Evolutionary conservation across 163 green algal species (phyloP).

Genomic region (Scenedesmus sp.): DNA sequence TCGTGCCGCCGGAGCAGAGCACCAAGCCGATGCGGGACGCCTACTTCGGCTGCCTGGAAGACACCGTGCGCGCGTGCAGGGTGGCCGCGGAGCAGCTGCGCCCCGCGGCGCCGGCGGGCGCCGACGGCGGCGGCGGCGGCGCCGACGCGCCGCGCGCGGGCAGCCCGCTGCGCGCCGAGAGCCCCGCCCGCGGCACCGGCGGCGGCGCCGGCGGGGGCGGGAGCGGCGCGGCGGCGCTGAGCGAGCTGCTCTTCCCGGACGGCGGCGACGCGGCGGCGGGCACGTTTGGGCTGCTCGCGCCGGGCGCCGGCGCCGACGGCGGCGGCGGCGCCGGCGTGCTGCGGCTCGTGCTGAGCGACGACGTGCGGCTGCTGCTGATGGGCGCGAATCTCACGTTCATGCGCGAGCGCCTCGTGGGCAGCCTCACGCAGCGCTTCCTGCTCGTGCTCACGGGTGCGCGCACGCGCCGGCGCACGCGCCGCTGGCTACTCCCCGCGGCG

Average conservation of each 20-base stretch:
- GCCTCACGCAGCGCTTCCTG: constrained; percentile 45
- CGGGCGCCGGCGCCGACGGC: neutral
- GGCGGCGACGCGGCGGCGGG: neutral
- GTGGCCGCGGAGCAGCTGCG: constrained; percentile 29
- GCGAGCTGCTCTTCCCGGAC: neutral
- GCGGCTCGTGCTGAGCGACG: constrained; percentile 21
- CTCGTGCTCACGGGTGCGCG: constrained; percentile 42
- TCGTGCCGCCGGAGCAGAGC: neutral
- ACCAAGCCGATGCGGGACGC: constrained; percentile 36
- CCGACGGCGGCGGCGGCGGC: neutral
- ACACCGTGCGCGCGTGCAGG: neutral
- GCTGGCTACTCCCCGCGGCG: too few relatives aligned
- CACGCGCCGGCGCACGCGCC: too few relatives aligned
- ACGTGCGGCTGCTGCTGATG: constrained; percentile 41
- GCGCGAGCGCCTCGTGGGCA: constrained; percentile 17
- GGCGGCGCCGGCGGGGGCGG: neutral
- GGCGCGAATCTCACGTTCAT: constrained; percentile 28
- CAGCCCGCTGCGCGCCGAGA: too few relatives aligned
- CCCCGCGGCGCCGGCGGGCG: neutral
- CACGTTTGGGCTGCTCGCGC: too few relatives aligned
- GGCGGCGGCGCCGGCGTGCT: neutral
- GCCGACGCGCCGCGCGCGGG: too few relatives aligned
- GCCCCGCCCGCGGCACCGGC: too few relatives aligned
- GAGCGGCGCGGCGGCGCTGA: constrained; percentile 12
- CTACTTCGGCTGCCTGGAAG: constrained; percentile 42